Conservation (phyloP, 2,329 filamentous ascomycete genomes). For the Fusarium tanahbumbuense region DNA sequence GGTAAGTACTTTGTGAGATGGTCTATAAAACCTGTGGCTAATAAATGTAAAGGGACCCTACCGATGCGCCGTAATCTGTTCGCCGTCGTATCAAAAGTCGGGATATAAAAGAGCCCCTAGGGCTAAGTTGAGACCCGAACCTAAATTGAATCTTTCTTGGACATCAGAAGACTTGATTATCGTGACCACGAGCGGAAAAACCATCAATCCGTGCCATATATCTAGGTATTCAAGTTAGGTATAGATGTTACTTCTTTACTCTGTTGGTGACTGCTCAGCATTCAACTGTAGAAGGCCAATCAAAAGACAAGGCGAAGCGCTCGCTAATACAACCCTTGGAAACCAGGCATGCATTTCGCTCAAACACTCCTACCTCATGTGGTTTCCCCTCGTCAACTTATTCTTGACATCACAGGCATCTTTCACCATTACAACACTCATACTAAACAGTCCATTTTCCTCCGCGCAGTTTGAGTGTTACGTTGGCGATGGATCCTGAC, state of each 20-base stretch:
- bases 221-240: neutral
- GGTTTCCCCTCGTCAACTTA: neutral
- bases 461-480: neutral
- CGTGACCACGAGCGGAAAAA: neutral
- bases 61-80: conserved; percentile 40
- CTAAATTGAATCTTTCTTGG: neutral
- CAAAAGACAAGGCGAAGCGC: neutral
- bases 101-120: neutral
- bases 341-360: neutral
- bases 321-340: neutral
- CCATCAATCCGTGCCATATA: neutral
- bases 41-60: conserved; percentile 46
- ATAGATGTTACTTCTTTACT: neutral
- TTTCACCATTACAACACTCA: too few relatives aligned
- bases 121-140: too few relatives aligned
- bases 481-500: conserved; percentile 4
- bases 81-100: neutral
- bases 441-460: too few relatives aligned
- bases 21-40: neutral
- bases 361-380: neutral
- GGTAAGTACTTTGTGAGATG: conserved; percentile 52
- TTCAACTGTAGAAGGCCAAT: neutral
- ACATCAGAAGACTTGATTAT: neutral
- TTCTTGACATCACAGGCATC: neutral
- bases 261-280: neutral